These are phyloP conservation scores for Lagerstroemia speciosa DNA, from an alignment of 345 rosid genomes.

Conservation along the genomic window DNA sequence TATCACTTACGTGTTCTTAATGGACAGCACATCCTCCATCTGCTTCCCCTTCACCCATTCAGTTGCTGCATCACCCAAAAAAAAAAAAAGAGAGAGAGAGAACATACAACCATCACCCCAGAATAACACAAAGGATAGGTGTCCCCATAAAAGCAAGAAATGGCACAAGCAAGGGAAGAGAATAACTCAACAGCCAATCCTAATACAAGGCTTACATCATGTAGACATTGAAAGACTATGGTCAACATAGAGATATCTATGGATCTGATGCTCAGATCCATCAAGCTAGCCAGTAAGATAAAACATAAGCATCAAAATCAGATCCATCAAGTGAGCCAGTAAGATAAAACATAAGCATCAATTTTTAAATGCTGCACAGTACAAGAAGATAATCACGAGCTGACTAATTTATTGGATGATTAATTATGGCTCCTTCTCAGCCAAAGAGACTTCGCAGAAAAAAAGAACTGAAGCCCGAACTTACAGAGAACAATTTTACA, in stretches of 20 bases:
- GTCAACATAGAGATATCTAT: too few relatives aligned
- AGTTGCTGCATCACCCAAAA: constrained; percentile 53
- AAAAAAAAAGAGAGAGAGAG: constrained; percentile 2
- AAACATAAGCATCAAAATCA: too few relatives aligned
- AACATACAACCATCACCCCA: too few relatives aligned
- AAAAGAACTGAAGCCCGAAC: not conserved
- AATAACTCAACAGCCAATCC: not conserved
- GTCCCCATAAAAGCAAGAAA: not conserved
- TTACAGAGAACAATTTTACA: not conserved
- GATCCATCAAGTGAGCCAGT: not conserved
- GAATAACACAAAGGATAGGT: not conserved
- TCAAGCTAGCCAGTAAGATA: not conserved
- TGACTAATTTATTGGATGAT: not conserved
- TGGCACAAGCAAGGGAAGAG: constrained; percentile 1
- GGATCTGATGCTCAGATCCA: too few relatives aligned
- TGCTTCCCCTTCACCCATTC: constrained; percentile 99
- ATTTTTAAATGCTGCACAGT: too few relatives aligned
- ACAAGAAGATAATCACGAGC: too few relatives aligned
- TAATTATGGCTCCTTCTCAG: not conserved
- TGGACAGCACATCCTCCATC: constrained; percentile 80
- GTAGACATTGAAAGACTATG: not conserved
- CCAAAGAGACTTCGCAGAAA: not conserved
- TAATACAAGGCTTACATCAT: not conserved
- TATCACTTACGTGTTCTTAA: constrained; percentile 78
- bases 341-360: not conserved